phyloP scores from a whole-genome alignment of 2,329 filamentous ascomycete genomes.

The Penicillium sp. region DNA sequence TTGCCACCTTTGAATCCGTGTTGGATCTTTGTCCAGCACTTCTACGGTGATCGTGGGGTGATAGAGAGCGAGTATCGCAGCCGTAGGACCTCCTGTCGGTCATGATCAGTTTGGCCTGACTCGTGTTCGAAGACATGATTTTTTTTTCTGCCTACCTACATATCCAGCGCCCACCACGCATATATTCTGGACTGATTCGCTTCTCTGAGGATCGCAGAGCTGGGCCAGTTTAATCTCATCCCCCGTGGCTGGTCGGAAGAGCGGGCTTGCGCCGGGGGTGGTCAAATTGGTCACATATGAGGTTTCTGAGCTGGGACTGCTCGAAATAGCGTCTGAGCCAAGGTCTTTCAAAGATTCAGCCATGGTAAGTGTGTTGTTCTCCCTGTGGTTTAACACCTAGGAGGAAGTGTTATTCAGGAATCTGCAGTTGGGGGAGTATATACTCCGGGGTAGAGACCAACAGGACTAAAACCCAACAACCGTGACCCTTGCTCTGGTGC shows the following conservation, averaged over 20 bases:
- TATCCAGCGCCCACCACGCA: conserved; percentile 78
- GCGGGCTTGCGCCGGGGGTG: conserved; percentile 32
- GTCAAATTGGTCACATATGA: conserved; percentile 31
- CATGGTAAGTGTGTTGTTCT: conserved; percentile 20
- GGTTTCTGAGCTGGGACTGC: not conserved
- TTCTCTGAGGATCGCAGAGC: not conserved
- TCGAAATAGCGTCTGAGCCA: conserved; percentile 24
- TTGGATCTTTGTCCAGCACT: conserved; percentile 72
- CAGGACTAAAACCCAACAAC: no score
- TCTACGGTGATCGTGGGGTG: conserved; percentile 73
- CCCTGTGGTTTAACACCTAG: not conserved
- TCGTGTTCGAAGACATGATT: not conserved
- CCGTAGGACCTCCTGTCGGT: conserved; percentile 69
- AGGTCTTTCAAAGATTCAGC: conserved; percentile 18
- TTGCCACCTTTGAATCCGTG: conserved; percentile 73
- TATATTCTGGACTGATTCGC: conserved; percentile 48
- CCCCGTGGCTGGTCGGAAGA: conserved; percentile 28
- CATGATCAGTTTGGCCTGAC: not conserved
- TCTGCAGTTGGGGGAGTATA: no score
- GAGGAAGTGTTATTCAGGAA: no score
- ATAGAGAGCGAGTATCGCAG: conserved; percentile 73
- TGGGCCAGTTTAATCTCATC: conserved; percentile 25
- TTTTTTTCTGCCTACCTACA: conserved; percentile 64
- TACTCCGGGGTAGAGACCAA: no score
- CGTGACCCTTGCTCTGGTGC: no score